phyloP scores from a whole-genome alignment of 345 rosid species.

The Gossypium arboreum region DNA sequence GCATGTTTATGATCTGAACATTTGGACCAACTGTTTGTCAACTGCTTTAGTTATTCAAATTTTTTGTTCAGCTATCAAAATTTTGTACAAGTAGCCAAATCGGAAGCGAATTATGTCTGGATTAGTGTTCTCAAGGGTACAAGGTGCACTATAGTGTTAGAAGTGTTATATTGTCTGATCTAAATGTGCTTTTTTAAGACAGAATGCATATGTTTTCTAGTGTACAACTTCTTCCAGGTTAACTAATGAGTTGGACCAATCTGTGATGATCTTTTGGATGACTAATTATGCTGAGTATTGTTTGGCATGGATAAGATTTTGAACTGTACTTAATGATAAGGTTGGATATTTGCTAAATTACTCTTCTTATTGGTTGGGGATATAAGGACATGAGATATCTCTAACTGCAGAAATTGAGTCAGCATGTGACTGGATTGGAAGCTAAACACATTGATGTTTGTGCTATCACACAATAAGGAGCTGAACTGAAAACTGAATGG shows the following conservation, averaged over 20 bases:
- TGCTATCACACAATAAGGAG: not conserved
- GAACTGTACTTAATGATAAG: not conserved
- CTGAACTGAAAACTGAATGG: not conserved
- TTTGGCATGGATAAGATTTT: not conserved
- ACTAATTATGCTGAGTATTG: not conserved
- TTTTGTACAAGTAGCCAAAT: not conserved
- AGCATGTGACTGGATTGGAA: not conserved
- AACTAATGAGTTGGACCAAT: not conserved
- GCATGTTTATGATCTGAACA: not conserved
- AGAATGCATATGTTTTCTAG: not conserved
- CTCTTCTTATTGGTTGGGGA: not conserved
- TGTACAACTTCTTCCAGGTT: not conserved
- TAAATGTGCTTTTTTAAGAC: not conserved
- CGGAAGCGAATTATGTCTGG: not conserved
- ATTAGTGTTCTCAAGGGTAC: not conserved
- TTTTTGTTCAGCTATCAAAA: not conserved
- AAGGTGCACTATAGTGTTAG: not conserved
- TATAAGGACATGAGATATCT: not conserved
- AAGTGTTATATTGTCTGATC: not conserved
- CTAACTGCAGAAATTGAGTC: not conserved
- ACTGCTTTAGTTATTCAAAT: not conserved
- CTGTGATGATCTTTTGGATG: not conserved
- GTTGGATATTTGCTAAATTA: not conserved
- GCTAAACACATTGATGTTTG: not conserved
- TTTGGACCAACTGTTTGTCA: constrained; percentile 3